Conservation (phyloP, 257 asterid genomes). For the Plantago major region DNA sequence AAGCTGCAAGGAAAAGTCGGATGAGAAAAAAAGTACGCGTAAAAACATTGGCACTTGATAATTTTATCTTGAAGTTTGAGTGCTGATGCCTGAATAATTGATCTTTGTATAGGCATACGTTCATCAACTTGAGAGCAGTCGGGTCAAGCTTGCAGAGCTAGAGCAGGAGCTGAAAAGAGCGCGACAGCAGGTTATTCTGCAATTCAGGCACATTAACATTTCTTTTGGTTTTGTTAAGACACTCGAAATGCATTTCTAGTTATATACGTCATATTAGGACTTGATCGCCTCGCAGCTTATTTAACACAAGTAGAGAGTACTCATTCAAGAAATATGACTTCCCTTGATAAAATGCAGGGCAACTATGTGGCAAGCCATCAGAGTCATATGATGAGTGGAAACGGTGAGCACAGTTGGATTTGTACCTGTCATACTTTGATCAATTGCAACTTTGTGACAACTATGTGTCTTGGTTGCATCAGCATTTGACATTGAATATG, state of each 20-base stretch:
- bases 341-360: conserved; percentile 37
- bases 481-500: conserved; percentile 80
- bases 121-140: conserved; percentile 86
- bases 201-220: background rate
- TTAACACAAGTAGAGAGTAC: too few species aligned
- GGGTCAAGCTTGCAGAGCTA: conserved; percentile 64
- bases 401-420: conserved; percentile 38
- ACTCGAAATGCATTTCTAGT: too few species aligned
- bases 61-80: background rate
- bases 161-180: conserved; percentile 81
- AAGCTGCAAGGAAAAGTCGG: conserved; percentile 95
- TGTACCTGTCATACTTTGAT: background rate
- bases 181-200: conserved; percentile 64
- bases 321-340: background rate
- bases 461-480: conserved; percentile 35
- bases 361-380: conserved; percentile 38
- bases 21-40: conserved; percentile 74
- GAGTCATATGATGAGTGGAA: conserved; percentile 43
- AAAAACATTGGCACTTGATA: background rate
- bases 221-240: background rate
- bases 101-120: conserved; percentile 65
- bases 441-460: background rate
- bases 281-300: too few species aligned
- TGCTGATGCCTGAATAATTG: conserved; percentile 11
- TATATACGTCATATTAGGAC: too few species aligned